Percentiles rank a stretch among this genome's conserved stretches.
phyloP scores from a whole-genome alignment of 2,329 filamentous ascomycete genomes.

The Pseudogymnoascus sp. region DNA sequence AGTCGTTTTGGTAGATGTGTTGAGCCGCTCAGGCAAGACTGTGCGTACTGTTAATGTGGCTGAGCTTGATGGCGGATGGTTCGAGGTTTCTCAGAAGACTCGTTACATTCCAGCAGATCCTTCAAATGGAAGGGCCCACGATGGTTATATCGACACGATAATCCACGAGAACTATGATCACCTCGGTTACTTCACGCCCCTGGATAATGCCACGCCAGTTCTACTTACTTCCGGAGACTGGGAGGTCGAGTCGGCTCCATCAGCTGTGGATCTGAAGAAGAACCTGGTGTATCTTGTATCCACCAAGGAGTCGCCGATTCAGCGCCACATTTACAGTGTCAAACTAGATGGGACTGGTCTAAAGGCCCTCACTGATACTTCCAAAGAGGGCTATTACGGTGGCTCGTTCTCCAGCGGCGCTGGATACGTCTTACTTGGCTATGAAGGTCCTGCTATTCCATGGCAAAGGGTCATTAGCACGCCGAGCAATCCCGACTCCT shows the following conservation, averaged over 20 bases:
- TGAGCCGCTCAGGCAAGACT: constrained; percentile 62
- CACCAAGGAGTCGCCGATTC: constrained; percentile 78
- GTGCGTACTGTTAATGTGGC: constrained; percentile 72
- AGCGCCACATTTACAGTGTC: constrained; percentile 87
- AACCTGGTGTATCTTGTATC: constrained; percentile 87
- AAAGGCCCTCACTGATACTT: constrained; percentile 63
- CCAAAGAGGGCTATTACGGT: constrained; percentile 66
- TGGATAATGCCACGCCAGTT: constrained; percentile 72
- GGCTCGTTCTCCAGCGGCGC: constrained; percentile 77
- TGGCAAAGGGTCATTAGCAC: constrained; percentile 88
- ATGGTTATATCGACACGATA: constrained; percentile 89
- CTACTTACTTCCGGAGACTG: constrained; percentile 83
- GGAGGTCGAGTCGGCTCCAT: constrained; percentile 83
- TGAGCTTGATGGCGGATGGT: constrained; percentile 91
- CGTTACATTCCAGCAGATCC: constrained; percentile 79
- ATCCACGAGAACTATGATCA: constrained; percentile 84
- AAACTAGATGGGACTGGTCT: constrained; percentile 63
- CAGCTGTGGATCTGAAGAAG: constrained; percentile 71
- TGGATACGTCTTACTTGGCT: constrained; percentile 75
- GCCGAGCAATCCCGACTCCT: constrained; percentile 54
- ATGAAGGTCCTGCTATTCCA: constrained; percentile 76
- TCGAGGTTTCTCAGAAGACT: constrained; percentile 84
- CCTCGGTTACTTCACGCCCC: constrained; percentile 81
- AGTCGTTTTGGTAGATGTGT: constrained; percentile 76
- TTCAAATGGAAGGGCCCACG: constrained; percentile 61